Evolutionary conservation across 1,284 basidiomycete genomes (phyloP).

Genomic region (Sporisorium reilianum): DNA sequence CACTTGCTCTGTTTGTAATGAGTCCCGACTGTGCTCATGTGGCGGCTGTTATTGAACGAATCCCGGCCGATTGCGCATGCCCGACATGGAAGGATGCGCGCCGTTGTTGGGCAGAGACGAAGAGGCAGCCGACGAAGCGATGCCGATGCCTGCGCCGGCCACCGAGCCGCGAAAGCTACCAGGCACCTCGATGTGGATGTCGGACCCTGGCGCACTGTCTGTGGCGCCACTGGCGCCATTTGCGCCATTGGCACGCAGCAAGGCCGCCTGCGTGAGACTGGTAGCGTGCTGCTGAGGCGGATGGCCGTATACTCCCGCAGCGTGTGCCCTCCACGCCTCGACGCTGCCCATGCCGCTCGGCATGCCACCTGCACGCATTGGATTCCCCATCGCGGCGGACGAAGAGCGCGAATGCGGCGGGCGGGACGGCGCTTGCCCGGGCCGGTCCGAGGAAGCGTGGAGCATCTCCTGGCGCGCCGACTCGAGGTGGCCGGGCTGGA

Average conservation of each 20-base stretch:
- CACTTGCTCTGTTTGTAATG: too few relatives aligned
- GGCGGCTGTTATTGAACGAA: constrained; percentile 22
- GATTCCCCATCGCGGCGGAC: constrained; percentile 5
- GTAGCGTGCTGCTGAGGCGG: constrained; percentile 25
- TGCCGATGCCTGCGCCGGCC: constrained; percentile 29
- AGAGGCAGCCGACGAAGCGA: constrained; percentile 19
- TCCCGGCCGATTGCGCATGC: constrained; percentile 28
- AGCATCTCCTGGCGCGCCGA: constrained; percentile 43
- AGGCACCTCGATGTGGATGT: constrained; percentile 36
- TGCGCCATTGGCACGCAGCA: constrained; percentile 32
- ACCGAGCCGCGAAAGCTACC: constrained; percentile 40
- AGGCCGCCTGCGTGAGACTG: constrained; percentile 27
- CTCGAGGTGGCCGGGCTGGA: constrained; percentile 44
- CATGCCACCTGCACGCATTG: neutral
- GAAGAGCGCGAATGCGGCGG: constrained; percentile 25
- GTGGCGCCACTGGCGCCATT: constrained; percentile 4
- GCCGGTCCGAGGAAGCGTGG: constrained; percentile 16
- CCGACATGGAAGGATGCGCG: constrained; percentile 2
- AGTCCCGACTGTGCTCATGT: too few relatives aligned
- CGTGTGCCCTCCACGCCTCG: constrained; percentile 49
- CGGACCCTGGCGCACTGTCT: constrained; percentile 28
- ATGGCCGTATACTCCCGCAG: constrained; percentile 33
- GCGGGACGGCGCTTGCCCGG: constrained; percentile 1
- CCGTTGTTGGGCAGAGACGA: constrained; percentile 15
- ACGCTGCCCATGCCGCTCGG: constrained; percentile 39